Evolutionary conservation across 2,329 filamentous ascomycete species (phyloP).

Genomic region (Penicillium sp.): DNA sequence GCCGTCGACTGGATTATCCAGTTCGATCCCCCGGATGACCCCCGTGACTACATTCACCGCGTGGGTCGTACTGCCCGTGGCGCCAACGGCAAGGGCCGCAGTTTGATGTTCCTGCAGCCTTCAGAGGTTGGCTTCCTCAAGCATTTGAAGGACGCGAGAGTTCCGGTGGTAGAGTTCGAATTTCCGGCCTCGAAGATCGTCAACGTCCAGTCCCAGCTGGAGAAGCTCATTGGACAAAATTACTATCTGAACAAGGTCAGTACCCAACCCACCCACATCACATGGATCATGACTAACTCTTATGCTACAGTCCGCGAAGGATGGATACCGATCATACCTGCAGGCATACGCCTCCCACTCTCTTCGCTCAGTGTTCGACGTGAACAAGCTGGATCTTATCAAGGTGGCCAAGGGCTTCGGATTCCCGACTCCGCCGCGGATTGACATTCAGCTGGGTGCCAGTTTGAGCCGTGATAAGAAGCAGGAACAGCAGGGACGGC

Average conservation of each 20-base stretch:
- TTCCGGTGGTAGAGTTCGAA: slow-evolving; percentile 94
- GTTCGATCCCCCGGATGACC: slow-evolving; percentile 90
- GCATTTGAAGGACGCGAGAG: slow-evolving; percentile 83
- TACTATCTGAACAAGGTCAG: slow-evolving; percentile 88
- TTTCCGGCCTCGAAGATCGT: slow-evolving; percentile 89
- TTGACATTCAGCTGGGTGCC: slow-evolving; percentile 73
- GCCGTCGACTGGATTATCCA: slow-evolving; percentile 95
- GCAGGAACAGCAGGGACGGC: slow-evolving; percentile 53
- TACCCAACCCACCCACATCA: slow-evolving; percentile 7
- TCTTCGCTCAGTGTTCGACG: slow-evolving; percentile 76
- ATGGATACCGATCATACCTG: slow-evolving; percentile 81
- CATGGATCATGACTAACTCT: slow-evolving; percentile 1
- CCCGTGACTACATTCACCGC: slow-evolving; percentile 88
- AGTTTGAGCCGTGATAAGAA: slow-evolving; percentile 73
- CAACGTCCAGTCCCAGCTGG: slow-evolving; percentile 84
- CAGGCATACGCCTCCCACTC: slow-evolving; percentile 90
- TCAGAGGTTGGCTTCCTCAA: slow-evolving; percentile 87
- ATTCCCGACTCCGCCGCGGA: slow-evolving; percentile 69
- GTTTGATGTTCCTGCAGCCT: slow-evolving; percentile 88
- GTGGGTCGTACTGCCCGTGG: slow-evolving; percentile 92
- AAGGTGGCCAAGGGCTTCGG: slow-evolving; percentile 84
- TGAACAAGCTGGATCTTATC: slow-evolving; percentile 73
- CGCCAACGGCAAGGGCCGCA: slow-evolving; percentile 74
- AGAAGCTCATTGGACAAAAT: slow-evolving; percentile 90
- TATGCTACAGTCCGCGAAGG: slow-evolving; percentile 55